Conservation (phyloP, 2,329 filamentous ascomycete genomes). For the Aureobasidium sp. region DNA sequence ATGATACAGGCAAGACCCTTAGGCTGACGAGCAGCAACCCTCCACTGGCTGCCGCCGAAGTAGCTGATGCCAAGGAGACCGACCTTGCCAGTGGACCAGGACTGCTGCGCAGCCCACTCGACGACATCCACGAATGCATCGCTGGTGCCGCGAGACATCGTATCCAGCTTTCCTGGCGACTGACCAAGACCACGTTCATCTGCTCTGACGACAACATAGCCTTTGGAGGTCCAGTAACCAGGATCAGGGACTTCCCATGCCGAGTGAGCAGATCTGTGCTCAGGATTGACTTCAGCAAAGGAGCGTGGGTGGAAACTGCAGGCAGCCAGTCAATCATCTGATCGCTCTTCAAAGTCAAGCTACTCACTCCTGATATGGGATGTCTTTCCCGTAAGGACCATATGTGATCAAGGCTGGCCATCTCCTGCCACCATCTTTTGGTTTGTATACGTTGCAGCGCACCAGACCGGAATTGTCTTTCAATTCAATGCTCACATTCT, state of each 20-base stretch:
- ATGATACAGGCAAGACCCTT: conserved; percentile 47
- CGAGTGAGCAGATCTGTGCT: conserved; percentile 36
- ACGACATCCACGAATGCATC: conserved; percentile 22
- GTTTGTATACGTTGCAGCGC: conserved; percentile 46
- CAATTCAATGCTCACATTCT: conserved; percentile 42
- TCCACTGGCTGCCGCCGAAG: conserved; percentile 49
- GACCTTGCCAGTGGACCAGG: conserved; percentile 23
- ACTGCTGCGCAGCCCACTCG: conserved; percentile 20
- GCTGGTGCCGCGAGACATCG: conserved; percentile 46
- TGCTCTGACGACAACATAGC: conserved; percentile 31
- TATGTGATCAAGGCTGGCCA: conserved; percentile 4
- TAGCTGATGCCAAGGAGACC: conserved; percentile 45
- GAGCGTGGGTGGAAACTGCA: too few species aligned
- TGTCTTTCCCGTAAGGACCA: conserved; percentile 8
- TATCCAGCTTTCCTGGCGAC: conserved; percentile 46
- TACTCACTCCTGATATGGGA: not conserved
- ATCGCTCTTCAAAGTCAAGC: too few species aligned
- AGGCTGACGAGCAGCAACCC: conserved; percentile 46
- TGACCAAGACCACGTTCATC: conserved; percentile 49
- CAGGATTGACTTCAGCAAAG: conserved; percentile 29
- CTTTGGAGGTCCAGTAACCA: conserved; percentile 29
- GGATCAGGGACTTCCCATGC: conserved; percentile 41
- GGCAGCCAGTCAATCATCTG: too few species aligned
- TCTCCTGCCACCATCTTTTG: conserved; percentile 27
- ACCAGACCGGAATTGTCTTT: conserved; percentile 37